A percentile compares a stretch with the other conserved stretches of the same genome.
Conservation (phyloP, 805 yeast genomes). For the Starmerella sirachaensis region DNA sequence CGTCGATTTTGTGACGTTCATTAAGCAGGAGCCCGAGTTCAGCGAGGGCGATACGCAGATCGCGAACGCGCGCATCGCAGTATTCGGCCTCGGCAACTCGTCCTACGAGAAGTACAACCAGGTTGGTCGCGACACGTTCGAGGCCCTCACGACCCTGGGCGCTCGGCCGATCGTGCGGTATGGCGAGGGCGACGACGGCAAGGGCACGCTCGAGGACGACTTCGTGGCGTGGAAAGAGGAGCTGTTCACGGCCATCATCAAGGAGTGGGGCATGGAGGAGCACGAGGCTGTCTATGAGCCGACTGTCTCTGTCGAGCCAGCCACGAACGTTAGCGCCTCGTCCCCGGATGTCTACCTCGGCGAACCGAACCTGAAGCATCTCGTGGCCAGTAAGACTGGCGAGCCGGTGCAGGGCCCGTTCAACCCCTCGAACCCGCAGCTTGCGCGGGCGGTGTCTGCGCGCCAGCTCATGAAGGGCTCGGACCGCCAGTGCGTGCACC, state of each 20-base stretch:
- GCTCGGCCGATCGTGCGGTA: conserved; percentile 62
- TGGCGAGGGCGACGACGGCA: conserved; percentile 93
- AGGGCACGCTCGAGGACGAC: conserved; percentile 91
- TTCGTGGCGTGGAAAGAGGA: conserved; percentile 84
- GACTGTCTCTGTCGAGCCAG: conserved; percentile 35
- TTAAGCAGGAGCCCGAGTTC: conserved; percentile 40
- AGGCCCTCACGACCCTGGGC: conserved; percentile 46
- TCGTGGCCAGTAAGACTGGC: conserved; percentile 37
- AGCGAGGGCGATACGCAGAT: conserved; percentile 32
- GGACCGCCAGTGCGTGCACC: conserved; percentile 73
- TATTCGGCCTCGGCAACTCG: conserved; percentile 89
- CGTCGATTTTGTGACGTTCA: conserved; percentile 61
- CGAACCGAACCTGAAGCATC: conserved; percentile 59
- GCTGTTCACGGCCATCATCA: conserved; percentile 53
- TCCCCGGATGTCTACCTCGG: conserved; percentile 52
- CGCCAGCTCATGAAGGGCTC: conserved; percentile 57
- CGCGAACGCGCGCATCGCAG: conserved; percentile 48
- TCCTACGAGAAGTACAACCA: conserved; percentile 89
- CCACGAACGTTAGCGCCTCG: conserved; percentile 26
- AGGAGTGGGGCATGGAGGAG: conserved; percentile 57
- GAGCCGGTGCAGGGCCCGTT: conserved; percentile 38
- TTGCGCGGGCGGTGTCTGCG: conserved; percentile 52
- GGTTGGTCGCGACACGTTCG: conserved; percentile 48
- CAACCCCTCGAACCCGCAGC: conserved; percentile 67
- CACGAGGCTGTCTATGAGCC: conserved; percentile 74